Percentiles rank a stretch among this genome's conserved stretches.
These are phyloP conservation scores for Immersiporthe knoxdaviesiana DNA, from an alignment of 2,329 filamentous ascomycete species.

Conservation along the genomic window DNA sequence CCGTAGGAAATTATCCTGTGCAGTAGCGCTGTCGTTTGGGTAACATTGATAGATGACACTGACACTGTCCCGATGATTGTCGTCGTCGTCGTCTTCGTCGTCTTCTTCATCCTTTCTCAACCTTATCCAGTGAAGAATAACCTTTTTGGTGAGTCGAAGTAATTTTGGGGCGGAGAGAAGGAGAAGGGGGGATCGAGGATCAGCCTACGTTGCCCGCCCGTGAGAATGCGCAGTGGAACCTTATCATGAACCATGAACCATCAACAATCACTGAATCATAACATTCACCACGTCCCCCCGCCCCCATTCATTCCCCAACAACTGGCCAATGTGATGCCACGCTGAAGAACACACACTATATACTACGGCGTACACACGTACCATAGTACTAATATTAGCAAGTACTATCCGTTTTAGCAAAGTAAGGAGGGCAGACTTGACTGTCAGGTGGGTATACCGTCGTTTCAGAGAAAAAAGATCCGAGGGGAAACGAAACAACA, in stretches of 20 bases:
- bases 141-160: not conserved
- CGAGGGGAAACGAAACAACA: constrained; percentile 3
- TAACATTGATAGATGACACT: constrained; percentile 1
- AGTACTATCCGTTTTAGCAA: not conserved
- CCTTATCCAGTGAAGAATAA: not conserved
- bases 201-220: constrained; percentile 21
- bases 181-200: not conserved
- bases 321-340: not conserved
- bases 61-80: not conserved
- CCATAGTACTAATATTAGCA: not conserved
- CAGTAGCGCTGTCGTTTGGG: constrained; percentile 21
- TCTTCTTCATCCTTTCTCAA: not conserved
- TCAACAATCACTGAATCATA: constrained; percentile 4
- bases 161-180: constrained; percentile 1
- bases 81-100: not conserved
- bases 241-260: constrained; percentile 16
- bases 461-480: constrained; percentile 4
- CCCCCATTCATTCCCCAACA: constrained; percentile 1
- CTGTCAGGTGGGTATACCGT: not conserved
- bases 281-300: not conserved
- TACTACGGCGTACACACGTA: too few species aligned
- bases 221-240: constrained; percentile 21
- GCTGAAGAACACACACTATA: not conserved
- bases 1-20: constrained; percentile 14
- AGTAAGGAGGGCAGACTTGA: not conserved